Conservation (phyloP, 1,284 basidiomycete species). For the Ustilago tritici region DNA sequence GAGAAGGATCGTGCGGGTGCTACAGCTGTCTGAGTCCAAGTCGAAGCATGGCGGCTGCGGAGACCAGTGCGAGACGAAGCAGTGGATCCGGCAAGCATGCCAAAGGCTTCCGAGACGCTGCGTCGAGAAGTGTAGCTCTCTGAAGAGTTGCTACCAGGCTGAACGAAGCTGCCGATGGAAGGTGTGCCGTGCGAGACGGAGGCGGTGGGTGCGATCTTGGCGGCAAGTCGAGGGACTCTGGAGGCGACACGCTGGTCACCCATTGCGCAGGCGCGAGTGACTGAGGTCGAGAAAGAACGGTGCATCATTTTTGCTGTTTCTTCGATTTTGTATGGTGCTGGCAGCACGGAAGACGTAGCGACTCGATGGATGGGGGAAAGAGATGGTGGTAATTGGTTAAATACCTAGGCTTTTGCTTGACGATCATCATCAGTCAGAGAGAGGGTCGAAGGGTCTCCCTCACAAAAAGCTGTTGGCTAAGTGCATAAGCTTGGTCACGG, state of each 20-base stretch:
- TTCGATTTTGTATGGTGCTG: background rate
- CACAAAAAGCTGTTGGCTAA: slow-evolving; percentile 1
- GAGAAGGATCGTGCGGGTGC: slow-evolving; percentile 12
- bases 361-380: background rate
- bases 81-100: slow-evolving; percentile 36
- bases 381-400: too few relatives aligned
- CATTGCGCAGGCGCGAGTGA: slow-evolving; percentile 16
- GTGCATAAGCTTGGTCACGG: slow-evolving; percentile 8
- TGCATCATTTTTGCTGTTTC: slow-evolving; percentile 19
- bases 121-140: slow-evolving; percentile 17
- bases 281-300: slow-evolving; percentile 33
- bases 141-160: background rate
- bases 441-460: background rate
- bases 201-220: slow-evolving; percentile 12
- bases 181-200: background rate
- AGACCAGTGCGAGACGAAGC: slow-evolving; percentile 28
- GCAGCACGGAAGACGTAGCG: background rate
- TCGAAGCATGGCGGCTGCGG: slow-evolving; percentile 28
- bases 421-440: background rate
- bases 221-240: slow-evolving; percentile 30
- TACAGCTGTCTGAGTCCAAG: slow-evolving; percentile 9
- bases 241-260: slow-evolving; percentile 46
- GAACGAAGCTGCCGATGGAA: background rate
- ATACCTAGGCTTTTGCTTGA: background rate
- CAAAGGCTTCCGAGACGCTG: slow-evolving; percentile 36